These are phyloP conservation scores for Neurospora sp. DNA, from an alignment of 495 filamentous ascomycete genomes.

Conservation along the genomic window DNA sequence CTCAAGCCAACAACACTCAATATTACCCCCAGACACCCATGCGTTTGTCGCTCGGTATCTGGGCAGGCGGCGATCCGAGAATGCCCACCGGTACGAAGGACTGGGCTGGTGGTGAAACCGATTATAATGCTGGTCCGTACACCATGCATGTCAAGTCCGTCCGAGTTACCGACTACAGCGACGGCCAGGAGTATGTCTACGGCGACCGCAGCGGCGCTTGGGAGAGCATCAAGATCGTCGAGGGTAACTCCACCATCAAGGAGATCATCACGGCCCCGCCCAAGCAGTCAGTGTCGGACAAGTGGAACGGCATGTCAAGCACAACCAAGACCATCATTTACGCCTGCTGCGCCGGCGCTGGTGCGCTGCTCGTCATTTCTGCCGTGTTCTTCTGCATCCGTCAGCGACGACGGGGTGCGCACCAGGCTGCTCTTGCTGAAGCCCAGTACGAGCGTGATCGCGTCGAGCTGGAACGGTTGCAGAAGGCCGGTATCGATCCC, in stretches of 20 bases:
- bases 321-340: slow-evolving; percentile 52
- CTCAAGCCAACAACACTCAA: slow-evolving; percentile 51
- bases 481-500: slow-evolving; percentile 33
- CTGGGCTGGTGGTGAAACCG: slow-evolving; percentile 73
- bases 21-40: slow-evolving; percentile 80
- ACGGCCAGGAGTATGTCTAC: slow-evolving; percentile 59
- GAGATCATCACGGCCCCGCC: slow-evolving; percentile 32
- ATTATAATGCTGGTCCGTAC: slow-evolving; percentile 62
- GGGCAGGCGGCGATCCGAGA: slow-evolving; percentile 72
- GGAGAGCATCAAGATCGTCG: slow-evolving; percentile 60
- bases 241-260: slow-evolving; percentile 52
- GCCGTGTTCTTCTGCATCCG: slow-evolving; percentile 53
- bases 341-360: slow-evolving; percentile 41
- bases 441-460: slow-evolving; percentile 48
- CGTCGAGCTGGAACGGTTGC: slow-evolving; percentile 51
- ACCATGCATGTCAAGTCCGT: slow-evolving; percentile 66
- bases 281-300: slow-evolving; percentile 40
- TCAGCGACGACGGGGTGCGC: slow-evolving; percentile 55
- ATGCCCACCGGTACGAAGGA: slow-evolving; percentile 44
- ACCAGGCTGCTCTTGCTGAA: slow-evolving; percentile 49
- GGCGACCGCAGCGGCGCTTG: slow-evolving; percentile 54
- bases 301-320: slow-evolving; percentile 46
- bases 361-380: slow-evolving; percentile 35
- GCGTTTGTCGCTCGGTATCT: slow-evolving; percentile 73
- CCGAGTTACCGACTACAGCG: slow-evolving; percentile 55